Evolutionary conservation across 1,284 basidiomycete genomes (phyloP).

Genomic region (Blastosporella zonata): DNA sequence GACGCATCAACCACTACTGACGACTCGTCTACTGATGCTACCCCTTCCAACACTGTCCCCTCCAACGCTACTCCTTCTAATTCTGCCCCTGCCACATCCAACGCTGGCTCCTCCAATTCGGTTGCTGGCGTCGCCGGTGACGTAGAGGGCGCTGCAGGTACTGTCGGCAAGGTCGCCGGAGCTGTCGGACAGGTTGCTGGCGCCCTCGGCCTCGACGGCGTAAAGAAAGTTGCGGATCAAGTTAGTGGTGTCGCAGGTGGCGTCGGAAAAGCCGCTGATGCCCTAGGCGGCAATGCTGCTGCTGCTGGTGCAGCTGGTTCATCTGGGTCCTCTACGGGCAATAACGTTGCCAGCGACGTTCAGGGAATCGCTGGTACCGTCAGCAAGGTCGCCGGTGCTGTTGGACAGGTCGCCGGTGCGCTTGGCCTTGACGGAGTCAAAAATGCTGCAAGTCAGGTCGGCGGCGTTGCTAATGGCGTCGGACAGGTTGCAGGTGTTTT

Average conservation of each 20-base stretch:
- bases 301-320: not conserved
- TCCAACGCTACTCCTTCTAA: not conserved
- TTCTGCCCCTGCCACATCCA: not conserved
- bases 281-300: not conserved
- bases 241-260: conserved; percentile 1
- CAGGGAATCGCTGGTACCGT: conserved; percentile 9
- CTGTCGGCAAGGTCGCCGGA: conserved; percentile 9
- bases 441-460: not conserved
- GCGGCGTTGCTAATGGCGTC: conserved; percentile 1
- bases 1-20: too few species aligned
- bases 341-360: not conserved
- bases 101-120: conserved; percentile 3
- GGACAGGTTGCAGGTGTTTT: not conserved
- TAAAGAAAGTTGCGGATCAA: not conserved
- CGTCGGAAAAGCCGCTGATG: not conserved
- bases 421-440: conserved; percentile 3
- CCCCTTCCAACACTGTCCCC: not conserved
- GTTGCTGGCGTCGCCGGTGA: not conserved
- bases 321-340: not conserved
- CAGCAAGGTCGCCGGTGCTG: conserved; percentile 5
- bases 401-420: conserved; percentile 10
- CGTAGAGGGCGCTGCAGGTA: conserved; percentile 8
- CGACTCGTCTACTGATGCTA: too few species aligned
- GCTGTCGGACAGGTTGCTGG: not conserved
- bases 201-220: conserved; percentile 1